A percentile compares a stretch with the other conserved stretches of the same genome.
Evolutionary conservation across 2,329 filamentous ascomycete species (phyloP).

Genomic region (Sporothrix protearum): DNA sequence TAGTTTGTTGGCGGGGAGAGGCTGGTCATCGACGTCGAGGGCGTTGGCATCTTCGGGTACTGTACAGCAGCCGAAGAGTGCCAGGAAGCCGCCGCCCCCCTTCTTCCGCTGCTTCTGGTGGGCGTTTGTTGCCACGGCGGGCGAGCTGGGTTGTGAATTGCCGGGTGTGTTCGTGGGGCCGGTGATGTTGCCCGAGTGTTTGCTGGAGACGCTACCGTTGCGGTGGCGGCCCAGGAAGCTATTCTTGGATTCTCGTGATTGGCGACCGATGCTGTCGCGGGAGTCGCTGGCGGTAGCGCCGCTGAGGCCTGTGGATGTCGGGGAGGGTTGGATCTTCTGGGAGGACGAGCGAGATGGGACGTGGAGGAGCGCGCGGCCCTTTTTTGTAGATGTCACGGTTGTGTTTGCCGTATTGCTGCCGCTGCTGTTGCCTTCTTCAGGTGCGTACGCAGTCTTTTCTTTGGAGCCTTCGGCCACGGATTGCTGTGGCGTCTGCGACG

Average conservation of each 20-base stretch:
- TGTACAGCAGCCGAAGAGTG: slow-evolving; percentile 64
- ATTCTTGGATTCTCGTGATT: slow-evolving; percentile 62
- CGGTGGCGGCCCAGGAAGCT: slow-evolving; percentile 61
- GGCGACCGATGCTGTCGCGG: slow-evolving; percentile 59
- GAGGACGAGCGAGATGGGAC: slow-evolving; percentile 62
- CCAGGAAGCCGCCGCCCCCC: slow-evolving; percentile 47
- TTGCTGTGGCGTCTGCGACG: slow-evolving; percentile 36
- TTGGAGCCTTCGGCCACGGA: slow-evolving; percentile 42
- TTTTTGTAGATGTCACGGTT: slow-evolving; percentile 37
- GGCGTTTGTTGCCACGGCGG: slow-evolving; percentile 42
- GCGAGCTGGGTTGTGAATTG: slow-evolving; percentile 52
- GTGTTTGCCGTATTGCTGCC: slow-evolving; percentile 21
- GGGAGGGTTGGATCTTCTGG: slow-evolving; percentile 57
- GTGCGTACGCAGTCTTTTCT: slow-evolving; percentile 41
- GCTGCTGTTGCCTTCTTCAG: slow-evolving; percentile 39
- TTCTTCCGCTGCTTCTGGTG: slow-evolving; percentile 49
- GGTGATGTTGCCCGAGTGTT: slow-evolving; percentile 54
- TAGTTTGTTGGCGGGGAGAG: slow-evolving; percentile 53
- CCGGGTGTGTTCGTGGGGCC: slow-evolving; percentile 49
- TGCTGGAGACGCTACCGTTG: slow-evolving; percentile 66
- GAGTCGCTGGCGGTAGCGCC: slow-evolving; percentile 57
- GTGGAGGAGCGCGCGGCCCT: slow-evolving; percentile 52
- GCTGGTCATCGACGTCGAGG: slow-evolving; percentile 52
- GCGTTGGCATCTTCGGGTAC: slow-evolving; percentile 58
- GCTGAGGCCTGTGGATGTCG: slow-evolving; percentile 58